Evolutionary conservation across 805 yeast genomes (phyloP), one percentile per base, ranked within the genome.

Genomic region (Candida silvatica): DNA sequence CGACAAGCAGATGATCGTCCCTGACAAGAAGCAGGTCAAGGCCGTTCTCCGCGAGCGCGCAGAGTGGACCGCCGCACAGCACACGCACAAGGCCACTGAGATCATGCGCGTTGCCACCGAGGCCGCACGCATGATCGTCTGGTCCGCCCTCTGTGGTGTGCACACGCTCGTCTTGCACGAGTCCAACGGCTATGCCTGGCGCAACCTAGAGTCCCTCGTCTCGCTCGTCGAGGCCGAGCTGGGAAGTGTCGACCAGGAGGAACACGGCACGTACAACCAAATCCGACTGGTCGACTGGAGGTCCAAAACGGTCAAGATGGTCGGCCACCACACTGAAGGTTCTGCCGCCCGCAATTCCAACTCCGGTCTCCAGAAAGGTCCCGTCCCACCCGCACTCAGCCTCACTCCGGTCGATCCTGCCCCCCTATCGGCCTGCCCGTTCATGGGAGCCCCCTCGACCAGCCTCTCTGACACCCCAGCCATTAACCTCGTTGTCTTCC

Each of bases 21-120:
- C 75, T 0, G 52, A 48, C 1, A 53, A 59, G 32, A 51, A 48
- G 27, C 63, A 61, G 37, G 45, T 59, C 1, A 56, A 56, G 12
- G 36, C 43, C n/a, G 60, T 49, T 0, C 36, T 62, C 7, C 47
- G 55, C 0, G 35, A 48, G 6, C 44, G 69, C 17, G 59, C 62
- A 6, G 69, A 66, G 38, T 69, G 64, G 51, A 43, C 53, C 2
- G 56, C 62, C 4, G 58, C 56, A 20, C 52, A 59, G 25, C 63
- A 59, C 29, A 47, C 64, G 1, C 69, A 62, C 38, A 47, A 59
- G 29, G 66, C 69, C 2, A 55, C 64, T 4, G 74, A 69, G 41
- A 58, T 54, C 19, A 53, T 67, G 14, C 47, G 66, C 35, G 40
- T 67, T 14, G 40, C 61, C 17, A 51, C 58, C 5, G 66, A 63